These are phyloP conservation scores for Syzygium malaccense DNA, from an alignment of 441 rosid genomes.

Conservation along the genomic window DNA sequence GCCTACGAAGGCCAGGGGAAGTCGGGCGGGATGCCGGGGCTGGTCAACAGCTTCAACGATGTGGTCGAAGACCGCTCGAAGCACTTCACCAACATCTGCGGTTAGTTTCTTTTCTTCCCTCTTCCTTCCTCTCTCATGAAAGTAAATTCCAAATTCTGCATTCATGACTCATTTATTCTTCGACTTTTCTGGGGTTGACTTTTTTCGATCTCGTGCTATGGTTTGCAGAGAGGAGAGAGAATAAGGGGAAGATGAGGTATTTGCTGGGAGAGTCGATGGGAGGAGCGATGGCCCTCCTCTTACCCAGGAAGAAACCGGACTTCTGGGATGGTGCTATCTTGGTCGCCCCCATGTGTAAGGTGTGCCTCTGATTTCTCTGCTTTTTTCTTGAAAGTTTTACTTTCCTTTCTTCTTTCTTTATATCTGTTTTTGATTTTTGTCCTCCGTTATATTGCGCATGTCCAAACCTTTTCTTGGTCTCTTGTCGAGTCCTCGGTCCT, in stretches of 20 bases:
- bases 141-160: background rate
- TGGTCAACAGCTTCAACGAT: slow-evolving; percentile 35
- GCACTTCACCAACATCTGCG: slow-evolving; percentile 49
- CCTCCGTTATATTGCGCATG: no score
- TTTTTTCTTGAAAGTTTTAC: background rate
- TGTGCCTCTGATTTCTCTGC: background rate
- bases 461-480: no score
- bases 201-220: background rate
- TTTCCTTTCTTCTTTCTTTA: background rate
- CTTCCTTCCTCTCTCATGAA: background rate
- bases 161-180: background rate
- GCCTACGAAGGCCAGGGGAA: slow-evolving; percentile 95
- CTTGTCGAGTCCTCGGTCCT: background rate
- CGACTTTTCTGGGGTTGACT: background rate
- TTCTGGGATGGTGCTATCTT: slow-evolving; percentile 85
- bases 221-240: slow-evolving; percentile 41
- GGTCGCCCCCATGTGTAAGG: slow-evolving; percentile 98
- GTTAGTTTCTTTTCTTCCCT: slow-evolving; percentile 19
- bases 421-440: no score
- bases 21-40: slow-evolving; percentile 60
- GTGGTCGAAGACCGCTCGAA: slow-evolving; percentile 58
- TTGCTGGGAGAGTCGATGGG: slow-evolving; percentile 91
- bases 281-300: slow-evolving; percentile 59
- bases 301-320: slow-evolving; percentile 51
- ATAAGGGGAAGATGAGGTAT: slow-evolving; percentile 59